phyloP scores from a whole-genome alignment of 805 yeast genomes.

The Starmerella scarabaei region DNA sequence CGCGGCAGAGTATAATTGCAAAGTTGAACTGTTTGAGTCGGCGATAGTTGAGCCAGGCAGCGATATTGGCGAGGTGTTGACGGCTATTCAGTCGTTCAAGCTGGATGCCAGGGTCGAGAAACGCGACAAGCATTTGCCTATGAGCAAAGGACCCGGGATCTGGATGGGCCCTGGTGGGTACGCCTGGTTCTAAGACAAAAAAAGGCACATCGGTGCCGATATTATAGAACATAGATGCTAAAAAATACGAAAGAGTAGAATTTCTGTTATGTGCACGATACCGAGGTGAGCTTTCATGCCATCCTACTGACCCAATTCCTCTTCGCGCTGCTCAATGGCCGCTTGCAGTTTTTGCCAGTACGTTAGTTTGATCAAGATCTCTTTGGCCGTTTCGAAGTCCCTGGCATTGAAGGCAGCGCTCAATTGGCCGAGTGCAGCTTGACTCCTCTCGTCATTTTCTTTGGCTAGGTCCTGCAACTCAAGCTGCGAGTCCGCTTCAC shows the following conservation, averaged over 20 bases:
- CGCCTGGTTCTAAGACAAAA: conserved; percentile 7
- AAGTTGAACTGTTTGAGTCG: conserved; percentile 11
- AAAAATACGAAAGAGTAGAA: not conserved
- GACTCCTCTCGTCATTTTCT: conserved; percentile 48
- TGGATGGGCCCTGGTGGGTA: conserved; percentile 15
- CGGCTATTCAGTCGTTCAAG: conserved; percentile 6
- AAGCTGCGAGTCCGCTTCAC: conserved; percentile 44
- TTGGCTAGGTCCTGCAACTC: conserved; percentile 42
- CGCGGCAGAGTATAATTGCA: conserved; percentile 6
- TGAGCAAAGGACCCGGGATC: conserved; percentile 5
- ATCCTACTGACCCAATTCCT: conserved; percentile 5
- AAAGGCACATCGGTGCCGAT: too few species aligned
- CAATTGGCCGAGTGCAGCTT: conserved; percentile 34
- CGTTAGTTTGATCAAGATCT: conserved; percentile 57
- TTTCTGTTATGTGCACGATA: too few species aligned
- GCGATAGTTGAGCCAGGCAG: conserved; percentile 3
- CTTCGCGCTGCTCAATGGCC: conserved; percentile 41
- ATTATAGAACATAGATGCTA: too few species aligned
- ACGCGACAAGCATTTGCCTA: conserved; percentile 9
- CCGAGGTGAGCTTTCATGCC: too few species aligned
- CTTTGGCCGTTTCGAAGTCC: conserved; percentile 48
- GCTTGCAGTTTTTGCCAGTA: conserved; percentile 72
- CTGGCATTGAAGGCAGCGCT: conserved; percentile 34
- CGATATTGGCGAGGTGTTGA: conserved; percentile 4
- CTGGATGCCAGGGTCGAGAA: not conserved